Conservation (phyloP, 163 green algal species). For the Dunaliella salina region DNA sequence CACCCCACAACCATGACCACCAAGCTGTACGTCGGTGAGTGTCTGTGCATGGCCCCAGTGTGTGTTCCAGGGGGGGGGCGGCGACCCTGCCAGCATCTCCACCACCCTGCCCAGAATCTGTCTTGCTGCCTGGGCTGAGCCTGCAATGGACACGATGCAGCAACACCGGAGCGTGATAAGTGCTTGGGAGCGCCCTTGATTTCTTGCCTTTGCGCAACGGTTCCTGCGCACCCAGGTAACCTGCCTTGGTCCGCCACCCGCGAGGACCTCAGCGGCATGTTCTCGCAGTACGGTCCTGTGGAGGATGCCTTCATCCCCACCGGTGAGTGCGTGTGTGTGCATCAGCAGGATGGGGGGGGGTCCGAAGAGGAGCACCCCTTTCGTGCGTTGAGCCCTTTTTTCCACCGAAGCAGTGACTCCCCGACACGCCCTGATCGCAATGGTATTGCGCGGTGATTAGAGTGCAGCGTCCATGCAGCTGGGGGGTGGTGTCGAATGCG, state of each 20-base stretch:
- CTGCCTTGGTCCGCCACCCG: conserved; percentile 18
- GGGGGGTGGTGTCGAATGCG: no score
- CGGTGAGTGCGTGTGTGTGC: background rate
- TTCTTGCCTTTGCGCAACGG: background rate
- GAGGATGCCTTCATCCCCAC: conserved; percentile 21
- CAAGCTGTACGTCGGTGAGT: conserved; percentile 3
- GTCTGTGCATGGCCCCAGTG: background rate
- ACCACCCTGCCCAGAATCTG: background rate
- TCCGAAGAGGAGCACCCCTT: no score
- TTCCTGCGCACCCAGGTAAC: conserved; percentile 7
- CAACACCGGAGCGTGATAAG: background rate
- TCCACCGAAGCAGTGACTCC: no score
- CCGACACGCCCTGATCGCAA: no score
- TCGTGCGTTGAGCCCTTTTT: no score
- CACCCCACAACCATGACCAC: background rate
- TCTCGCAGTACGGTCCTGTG: conserved; percentile 17
- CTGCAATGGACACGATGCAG: no score
- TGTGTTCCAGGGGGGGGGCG: no score
- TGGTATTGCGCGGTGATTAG: no score
- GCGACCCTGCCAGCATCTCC: background rate
- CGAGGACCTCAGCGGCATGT: conserved; percentile 13
- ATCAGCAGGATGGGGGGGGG: no score
- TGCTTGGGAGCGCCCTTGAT: background rate
- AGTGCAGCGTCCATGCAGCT: no score
- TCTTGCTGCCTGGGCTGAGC: background rate